These are phyloP conservation scores for Penicillium coffeae DNA, from an alignment of 495 filamentous ascomycete genomes.

Conservation along the genomic window DNA sequence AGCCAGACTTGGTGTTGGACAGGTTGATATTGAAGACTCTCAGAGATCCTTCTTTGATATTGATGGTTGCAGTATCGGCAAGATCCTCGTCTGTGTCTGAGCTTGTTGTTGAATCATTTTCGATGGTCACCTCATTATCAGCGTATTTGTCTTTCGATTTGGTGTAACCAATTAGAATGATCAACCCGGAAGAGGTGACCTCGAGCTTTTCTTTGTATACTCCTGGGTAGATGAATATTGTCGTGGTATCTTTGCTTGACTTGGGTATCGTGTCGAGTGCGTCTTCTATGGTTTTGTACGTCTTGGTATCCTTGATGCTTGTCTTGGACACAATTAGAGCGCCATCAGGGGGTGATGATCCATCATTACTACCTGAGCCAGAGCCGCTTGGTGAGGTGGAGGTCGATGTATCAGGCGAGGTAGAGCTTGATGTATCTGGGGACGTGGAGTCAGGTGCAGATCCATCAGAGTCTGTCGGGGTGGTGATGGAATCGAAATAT, in stretches of 20 bases:
- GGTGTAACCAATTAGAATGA: slow-evolving; percentile 1
- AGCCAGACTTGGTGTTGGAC: background rate
- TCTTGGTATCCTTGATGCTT: background rate
- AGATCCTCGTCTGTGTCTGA: background rate
- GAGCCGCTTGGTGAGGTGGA: background rate
- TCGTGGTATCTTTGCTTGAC: background rate
- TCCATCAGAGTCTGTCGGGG: background rate
- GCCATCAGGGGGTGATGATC: background rate
- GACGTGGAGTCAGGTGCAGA: background rate
- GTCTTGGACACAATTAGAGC: slow-evolving; percentile 2
- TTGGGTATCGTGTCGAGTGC: background rate
- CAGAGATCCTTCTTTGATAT: background rate
- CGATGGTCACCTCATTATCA: background rate
- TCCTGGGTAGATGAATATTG: slow-evolving; percentile 2
- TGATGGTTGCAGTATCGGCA: background rate
- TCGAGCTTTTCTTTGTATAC: background rate
- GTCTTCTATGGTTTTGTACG: background rate
- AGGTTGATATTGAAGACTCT: slow-evolving; percentile 5
- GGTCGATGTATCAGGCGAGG: background rate
- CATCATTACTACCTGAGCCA: background rate
- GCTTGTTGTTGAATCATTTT: background rate
- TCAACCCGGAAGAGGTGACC: background rate
- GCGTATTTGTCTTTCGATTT: background rate
- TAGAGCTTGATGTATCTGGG: background rate
- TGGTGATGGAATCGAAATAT: background rate